A percentile compares a stretch with the other conserved stretches of the same genome.
phyloP scores from a whole-genome alignment of 1,284 basidiomycete genomes.

The Porogramme epimiltina region DNA sequence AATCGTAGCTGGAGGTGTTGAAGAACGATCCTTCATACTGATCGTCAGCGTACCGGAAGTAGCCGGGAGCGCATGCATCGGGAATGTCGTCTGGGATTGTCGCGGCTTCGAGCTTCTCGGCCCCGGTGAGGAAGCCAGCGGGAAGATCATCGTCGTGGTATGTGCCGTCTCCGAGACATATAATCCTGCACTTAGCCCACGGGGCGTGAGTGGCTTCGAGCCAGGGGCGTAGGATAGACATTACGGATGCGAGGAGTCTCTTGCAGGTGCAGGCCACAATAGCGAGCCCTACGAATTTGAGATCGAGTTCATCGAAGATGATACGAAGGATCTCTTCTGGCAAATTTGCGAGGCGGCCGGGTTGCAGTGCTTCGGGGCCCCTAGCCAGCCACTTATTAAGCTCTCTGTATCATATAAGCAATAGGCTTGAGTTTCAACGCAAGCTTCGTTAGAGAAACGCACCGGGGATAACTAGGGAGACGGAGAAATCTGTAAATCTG shows the following conservation, averaged over 20 bases:
- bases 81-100: not conserved
- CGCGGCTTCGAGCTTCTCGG: slow-evolving; percentile 1
- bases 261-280: slow-evolving; percentile 14
- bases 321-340: not conserved
- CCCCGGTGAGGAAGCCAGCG: slow-evolving; percentile 11
- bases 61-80: too few species aligned
- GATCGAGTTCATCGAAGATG: not conserved
- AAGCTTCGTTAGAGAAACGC: too few species aligned
- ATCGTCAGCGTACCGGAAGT: too few species aligned
- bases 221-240: not conserved
- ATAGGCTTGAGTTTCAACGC: too few species aligned
- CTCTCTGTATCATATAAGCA: too few species aligned
- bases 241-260: slow-evolving; percentile 3
- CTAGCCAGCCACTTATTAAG: not conserved
- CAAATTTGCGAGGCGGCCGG: not conserved
- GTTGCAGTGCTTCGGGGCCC: not conserved
- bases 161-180: slow-evolving; percentile 16
- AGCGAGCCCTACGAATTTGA: not conserved
- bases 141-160: slow-evolving; percentile 6
- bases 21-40: too few species aligned
- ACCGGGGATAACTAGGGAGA: too few species aligned
- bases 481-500: too few species aligned
- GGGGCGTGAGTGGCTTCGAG: not conserved
- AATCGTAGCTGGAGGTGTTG: too few species aligned
- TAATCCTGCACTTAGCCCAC: slow-evolving; percentile 15